Evolutionary conservation across 495 filamentous ascomycete genomes (phyloP), one percentile per base, ranked within the genome.

Genomic region (Melanomma pulvis-pyrius): DNA sequence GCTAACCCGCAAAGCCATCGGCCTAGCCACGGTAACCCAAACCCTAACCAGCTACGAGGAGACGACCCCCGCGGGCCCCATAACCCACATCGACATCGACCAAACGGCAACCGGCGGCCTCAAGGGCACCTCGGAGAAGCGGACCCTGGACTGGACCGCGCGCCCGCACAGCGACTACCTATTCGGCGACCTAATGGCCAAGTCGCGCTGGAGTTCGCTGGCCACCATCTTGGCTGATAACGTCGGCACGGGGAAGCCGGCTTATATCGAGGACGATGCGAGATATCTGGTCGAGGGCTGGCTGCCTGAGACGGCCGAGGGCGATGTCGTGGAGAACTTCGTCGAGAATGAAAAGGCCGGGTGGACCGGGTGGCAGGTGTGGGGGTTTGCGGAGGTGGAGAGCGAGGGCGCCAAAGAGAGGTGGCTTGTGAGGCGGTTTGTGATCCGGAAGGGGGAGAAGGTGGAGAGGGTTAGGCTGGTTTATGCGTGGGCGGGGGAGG

Each of bases 31-130:
- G 28, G 75, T 97, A 21, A 92, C 88, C 13, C 85, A 96, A 24
- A 69, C 84, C 54, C 73, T 90, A 63, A 85, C 85, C 69, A 82
- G 92, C 71, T 69, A 60, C 25, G 41, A 9, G 72, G 74, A 5
- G 67, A 65, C 39, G 61, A 62, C 25, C 30, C 50, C 39, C 7
- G 76, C 80, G 30, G 67, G 2, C 2, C 70, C 72, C 13, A 70
- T 82, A 7, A 80, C 83, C 59, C 90, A 91, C 81, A 86, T 97
- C 79, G 88, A 96, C 77, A 90, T 96, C 74, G 82, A 86, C 28
- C 92, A 97, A 78, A 81, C 84, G 26, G 83, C 85, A 36, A 91
- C 90, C 8, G 91, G 90, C 65, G 91, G 90, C 41, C 80, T 96
- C 58, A 83, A 82, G 63, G 89, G 88, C 61, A 89, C 89, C 24